Conservation (phyloP, 2,329 filamentous ascomycete species). For the Exophiala sideris region DNA sequence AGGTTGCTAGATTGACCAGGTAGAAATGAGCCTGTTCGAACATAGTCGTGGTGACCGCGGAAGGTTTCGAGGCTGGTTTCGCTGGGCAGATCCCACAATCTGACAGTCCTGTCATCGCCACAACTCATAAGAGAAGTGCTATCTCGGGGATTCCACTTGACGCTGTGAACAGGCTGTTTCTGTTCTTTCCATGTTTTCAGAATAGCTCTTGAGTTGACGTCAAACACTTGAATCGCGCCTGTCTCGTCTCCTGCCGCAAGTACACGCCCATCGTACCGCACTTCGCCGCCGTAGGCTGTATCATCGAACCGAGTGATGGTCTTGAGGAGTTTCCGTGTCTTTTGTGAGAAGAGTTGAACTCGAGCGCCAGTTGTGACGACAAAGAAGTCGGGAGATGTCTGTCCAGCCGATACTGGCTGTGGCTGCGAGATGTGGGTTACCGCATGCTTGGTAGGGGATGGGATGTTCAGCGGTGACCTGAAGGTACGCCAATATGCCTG, state of each 20-base stretch:
- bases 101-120: slow-evolving; percentile 87
- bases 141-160: slow-evolving; percentile 85
- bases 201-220: slow-evolving; percentile 83
- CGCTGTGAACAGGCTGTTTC: slow-evolving; percentile 89
- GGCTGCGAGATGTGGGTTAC: slow-evolving; percentile 86
- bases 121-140: slow-evolving; percentile 83
- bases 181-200: slow-evolving; percentile 93
- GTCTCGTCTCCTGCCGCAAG: slow-evolving; percentile 88
- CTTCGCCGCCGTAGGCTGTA: slow-evolving; percentile 82
- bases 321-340: slow-evolving; percentile 86
- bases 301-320: slow-evolving; percentile 93
- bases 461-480: slow-evolving; percentile 83
- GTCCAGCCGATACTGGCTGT: slow-evolving; percentile 50
- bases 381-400: slow-evolving; percentile 64
- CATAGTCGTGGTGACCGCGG: slow-evolving; percentile 86
- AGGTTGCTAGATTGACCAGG: slow-evolving; percentile 67
- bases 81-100: slow-evolving; percentile 88
- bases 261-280: slow-evolving; percentile 82
- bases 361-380: slow-evolving; percentile 92
- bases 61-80: slow-evolving; percentile 74
- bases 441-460: slow-evolving; percentile 83
- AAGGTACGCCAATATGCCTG: slow-evolving; percentile 96
- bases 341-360: slow-evolving; percentile 88
- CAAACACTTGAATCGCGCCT: slow-evolving; percentile 92
- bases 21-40: slow-evolving; percentile 82